phyloP scores from a whole-genome alignment of 1,139 yeast species.

The Eremothecium gossypii region DNA sequence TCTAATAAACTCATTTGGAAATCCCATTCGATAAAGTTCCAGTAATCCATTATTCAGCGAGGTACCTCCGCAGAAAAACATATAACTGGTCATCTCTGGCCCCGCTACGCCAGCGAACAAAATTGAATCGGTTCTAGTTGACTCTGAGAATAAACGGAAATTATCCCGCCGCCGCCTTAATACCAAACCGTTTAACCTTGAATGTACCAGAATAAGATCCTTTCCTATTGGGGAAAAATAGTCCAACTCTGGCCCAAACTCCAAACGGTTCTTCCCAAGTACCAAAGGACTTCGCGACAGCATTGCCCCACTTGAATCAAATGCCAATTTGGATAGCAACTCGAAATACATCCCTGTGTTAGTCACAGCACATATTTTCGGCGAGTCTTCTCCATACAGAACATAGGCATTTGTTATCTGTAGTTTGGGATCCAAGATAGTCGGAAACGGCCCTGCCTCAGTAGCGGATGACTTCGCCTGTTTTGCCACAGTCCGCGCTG shows the following conservation, averaged over 20 bases:
- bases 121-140: too few relatives aligned
- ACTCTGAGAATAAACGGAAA: too few relatives aligned
- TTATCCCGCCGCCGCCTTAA: too few relatives aligned
- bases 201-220: too few relatives aligned
- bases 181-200: too few relatives aligned
- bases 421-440: not conserved
- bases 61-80: constrained; percentile 11
- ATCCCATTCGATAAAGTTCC: constrained; percentile 5
- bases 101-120: too few relatives aligned
- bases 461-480: not conserved
- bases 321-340: not conserved
- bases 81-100: too few relatives aligned
- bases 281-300: not conserved
- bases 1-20: not conserved
- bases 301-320: not conserved
- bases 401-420: not conserved
- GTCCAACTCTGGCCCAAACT: not conserved
- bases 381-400: not conserved
- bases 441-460: constrained; percentile 1
- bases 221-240: not conserved
- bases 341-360: constrained; percentile 5
- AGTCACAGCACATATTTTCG: constrained; percentile 3
- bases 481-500: not conserved
- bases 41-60: constrained; percentile 10
- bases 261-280: not conserved